Evolutionary conservation across 371 early-diverging fungal genomes (phyloP), one percentile per base, ranked within the genome.

Genomic region (Mortierella sp.): DNA sequence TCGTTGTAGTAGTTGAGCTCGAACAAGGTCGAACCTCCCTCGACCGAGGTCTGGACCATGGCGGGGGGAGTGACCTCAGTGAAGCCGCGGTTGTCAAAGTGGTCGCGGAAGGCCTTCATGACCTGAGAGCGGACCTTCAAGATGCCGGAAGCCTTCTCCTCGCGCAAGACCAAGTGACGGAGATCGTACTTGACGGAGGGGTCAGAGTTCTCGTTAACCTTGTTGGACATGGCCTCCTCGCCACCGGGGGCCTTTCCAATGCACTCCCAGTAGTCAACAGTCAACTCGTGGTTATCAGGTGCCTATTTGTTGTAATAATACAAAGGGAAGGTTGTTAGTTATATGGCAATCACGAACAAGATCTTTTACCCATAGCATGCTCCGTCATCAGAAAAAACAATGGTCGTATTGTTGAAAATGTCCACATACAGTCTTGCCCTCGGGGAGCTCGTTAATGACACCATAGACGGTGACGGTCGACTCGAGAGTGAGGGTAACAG

Each of bases 31-130:
- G 96, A 93, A 16, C 99, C 99, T 82, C 99, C 99, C 92, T 99
- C 99, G 35, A 99, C 99, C 90, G 99, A 99, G 70, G 99, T 99
- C 91, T 99, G 99, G n/a, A 99, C 99, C 96, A 99, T 96, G 85
- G 98, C 96, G 32, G 99, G 99, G 41, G 99, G 99, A 12, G 98
- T 99, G 46, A 99, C 96, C 91, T 99, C 99, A 75, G 92, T 92
- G 87, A 97, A 96, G 14, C 94, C 93, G 51, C 92, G 92, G 70
- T 89, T 81, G 58, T 97, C 95, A 89, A 98, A 99, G 92, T 96
- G 97, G 77, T 96, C 96, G 88, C 99, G 97, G 95, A 99, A 98
- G 11, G 97, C 95, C 74, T 94, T 95, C 90, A 99, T 90, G 18
- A 98, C 93, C 63, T 95, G 88, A 54, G 98, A 92, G 77, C 99